Evolutionary conservation across 2,329 filamentous ascomycete species (phyloP), one percentile per base, ranked within the genome.

Genomic region (Claviceps digitariae): DNA sequence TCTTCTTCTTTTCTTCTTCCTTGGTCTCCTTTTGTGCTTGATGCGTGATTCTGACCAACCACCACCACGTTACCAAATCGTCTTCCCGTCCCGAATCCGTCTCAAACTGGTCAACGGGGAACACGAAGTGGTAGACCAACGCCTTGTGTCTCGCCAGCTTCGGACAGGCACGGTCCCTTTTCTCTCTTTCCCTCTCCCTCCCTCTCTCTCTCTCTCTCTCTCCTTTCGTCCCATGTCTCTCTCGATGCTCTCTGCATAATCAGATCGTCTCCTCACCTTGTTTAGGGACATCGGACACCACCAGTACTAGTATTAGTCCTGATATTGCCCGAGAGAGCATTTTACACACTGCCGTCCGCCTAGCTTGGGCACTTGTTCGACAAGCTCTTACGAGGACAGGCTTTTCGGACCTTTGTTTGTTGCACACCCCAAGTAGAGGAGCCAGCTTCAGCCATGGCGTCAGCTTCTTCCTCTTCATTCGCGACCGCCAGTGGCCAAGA

Each of bases 401-500:
- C 34, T 38, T 34, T 9, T 2, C 7, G 31, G 31, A 9, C 7
- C 2, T 34, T 34, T 34, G 7, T 34, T 9, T 5, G 31, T 13
- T 34, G 6, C 13, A 38, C 34, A 6, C 3, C 3, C 13, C 34
- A 29, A 27, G 20, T 3, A 45, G 21, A 27, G 8, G 15, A 25
- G 20, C 17, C 17, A 25, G 4, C 6, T 38, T n/a, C 36, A 41
- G 34, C 43, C 43, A 58, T 58, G 57, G 55, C 55, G 40, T n/a
- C 50, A 17, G 23, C 48, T 5, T 52, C 48, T 15, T 43, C 52
- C 2, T 54, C 46, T 4, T 50, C 51, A 4, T 48, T 43, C 25
- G 51, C 48, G 12, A 47, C 53, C 48, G 31, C 54, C 34, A 65
- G 67, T 17, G 68, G 68, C 20, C 59, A 59, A 51, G 73, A 76